phyloP scores from a whole-genome alignment of 2,329 filamentous ascomycete species.

The Ceratocystiopsis minuta region DNA sequence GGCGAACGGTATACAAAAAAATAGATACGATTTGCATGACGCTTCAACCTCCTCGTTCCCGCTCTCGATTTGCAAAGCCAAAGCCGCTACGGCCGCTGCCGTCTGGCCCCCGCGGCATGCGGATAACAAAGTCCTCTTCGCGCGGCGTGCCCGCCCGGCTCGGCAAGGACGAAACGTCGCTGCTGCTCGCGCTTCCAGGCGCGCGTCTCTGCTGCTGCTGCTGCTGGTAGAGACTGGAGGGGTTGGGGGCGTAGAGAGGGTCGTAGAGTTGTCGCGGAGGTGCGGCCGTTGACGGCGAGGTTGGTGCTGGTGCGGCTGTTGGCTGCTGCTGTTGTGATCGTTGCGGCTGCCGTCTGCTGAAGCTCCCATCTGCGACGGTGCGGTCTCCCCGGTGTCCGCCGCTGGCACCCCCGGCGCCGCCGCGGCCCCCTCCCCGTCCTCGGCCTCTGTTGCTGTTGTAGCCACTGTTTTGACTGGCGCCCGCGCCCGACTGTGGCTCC shows the following conservation, averaged over 20 bases:
- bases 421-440: conserved; percentile 25
- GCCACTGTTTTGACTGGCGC: background rate
- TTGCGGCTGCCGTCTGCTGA: background rate
- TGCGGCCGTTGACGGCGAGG: conserved; percentile 3
- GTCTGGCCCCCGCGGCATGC: conserved; percentile 64
- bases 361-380: background rate
- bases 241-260: conserved; percentile 50
- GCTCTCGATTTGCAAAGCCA: conserved; percentile 44
- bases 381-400: conserved; percentile 1
- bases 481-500: background rate
- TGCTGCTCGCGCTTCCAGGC: conserved; percentile 13
- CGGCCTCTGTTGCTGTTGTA: conserved; percentile 24
- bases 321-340: conserved; percentile 11
- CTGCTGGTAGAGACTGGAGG: conserved; percentile 19
- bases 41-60: background rate
- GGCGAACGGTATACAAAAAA: background rate
- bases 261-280: conserved; percentile 53
- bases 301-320: conserved; percentile 15
- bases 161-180: conserved; percentile 14
- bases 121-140: conserved; percentile 49
- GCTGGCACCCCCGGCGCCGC: conserved; percentile 20
- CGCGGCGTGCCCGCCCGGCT: conserved; percentile 29
- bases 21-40: too few relatives aligned
- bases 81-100: conserved; percentile 59
- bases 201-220: conserved; percentile 22